Evolutionary conservation across 148 eudicot genomes (phyloP).

Genomic region (Polygonum aviculare): DNA sequence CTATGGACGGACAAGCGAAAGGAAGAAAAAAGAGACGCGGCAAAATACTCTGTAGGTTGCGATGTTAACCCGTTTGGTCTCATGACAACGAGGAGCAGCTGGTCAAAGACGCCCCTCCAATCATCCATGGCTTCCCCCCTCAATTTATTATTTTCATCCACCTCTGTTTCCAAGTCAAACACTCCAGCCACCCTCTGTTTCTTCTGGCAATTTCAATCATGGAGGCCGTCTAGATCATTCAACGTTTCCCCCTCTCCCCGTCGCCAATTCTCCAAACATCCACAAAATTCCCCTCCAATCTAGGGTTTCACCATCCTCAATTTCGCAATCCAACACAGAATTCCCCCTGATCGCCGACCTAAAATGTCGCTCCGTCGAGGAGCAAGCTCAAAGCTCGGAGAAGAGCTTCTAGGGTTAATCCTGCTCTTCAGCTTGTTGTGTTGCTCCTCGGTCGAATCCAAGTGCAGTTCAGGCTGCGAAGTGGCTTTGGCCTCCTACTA

Average conservation of each 20-base stretch:
- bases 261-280: background rate
- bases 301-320: background rate
- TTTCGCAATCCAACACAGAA: background rate
- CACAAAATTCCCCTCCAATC: background rate
- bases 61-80: background rate
- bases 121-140: background rate
- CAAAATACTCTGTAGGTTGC: background rate
- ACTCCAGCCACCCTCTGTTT: background rate
- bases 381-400: background rate
- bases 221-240: background rate
- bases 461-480: conserved; percentile 40
- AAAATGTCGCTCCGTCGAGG: conserved; percentile 6
- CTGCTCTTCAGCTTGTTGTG: conserved; percentile 3
- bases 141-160: background rate
- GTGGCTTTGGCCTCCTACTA: conserved; percentile 55
- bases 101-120: conserved; percentile 4
- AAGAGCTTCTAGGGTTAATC: conserved; percentile 11
- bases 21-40: background rate
- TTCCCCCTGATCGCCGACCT: background rate
- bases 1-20: no score
- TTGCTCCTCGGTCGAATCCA: conserved; percentile 22
- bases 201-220: background rate
- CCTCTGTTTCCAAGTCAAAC: background rate
- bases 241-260: background rate
- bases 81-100: background rate